These are phyloP conservation scores for Candida argentea DNA, from an alignment of 805 yeast genomes.

Conservation along the genomic window DNA sequence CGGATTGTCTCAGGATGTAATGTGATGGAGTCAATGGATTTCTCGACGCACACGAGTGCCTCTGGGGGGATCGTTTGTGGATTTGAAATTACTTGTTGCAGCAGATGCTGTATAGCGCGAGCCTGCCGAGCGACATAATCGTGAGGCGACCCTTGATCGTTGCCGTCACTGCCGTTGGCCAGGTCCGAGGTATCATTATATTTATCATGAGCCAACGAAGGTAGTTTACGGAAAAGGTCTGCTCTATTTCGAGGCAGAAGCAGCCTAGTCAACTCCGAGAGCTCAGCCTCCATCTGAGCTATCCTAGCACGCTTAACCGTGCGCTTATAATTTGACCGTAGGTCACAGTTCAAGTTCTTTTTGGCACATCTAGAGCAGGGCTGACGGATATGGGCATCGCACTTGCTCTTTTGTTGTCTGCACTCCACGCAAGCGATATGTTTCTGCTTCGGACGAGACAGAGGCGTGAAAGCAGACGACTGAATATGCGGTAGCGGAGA, in stretches of 20 bases:
- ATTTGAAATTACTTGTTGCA: background rate
- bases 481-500: no score
- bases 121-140: background rate
- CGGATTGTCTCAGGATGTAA: slow-evolving; percentile 52
- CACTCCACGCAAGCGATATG: slow-evolving; percentile 91
- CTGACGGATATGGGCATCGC: slow-evolving; percentile 68
- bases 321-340: slow-evolving; percentile 77
- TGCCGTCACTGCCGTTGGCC: slow-evolving; percentile 17
- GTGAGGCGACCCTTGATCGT: slow-evolving; percentile 3
- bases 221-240: slow-evolving; percentile 18
- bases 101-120: background rate
- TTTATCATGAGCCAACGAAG: slow-evolving; percentile 8
- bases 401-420: slow-evolving; percentile 86
- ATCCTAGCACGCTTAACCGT: slow-evolving; percentile 81
- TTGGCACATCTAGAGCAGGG: slow-evolving; percentile 79
- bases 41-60: slow-evolving; percentile 48
- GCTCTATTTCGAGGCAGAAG: slow-evolving; percentile 27
- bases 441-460: slow-evolving; percentile 20
- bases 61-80: slow-evolving; percentile 16
- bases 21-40: slow-evolving; percentile 59
- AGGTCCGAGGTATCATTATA: slow-evolving; percentile 15
- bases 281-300: slow-evolving; percentile 77
- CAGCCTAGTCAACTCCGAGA: slow-evolving; percentile 54
- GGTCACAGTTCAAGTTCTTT: slow-evolving; percentile 57
- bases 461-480: no score